Evolutionary conservation across 202 grass and related monocot genomes (phyloP), one percentile per base, ranked within the genome.

Genomic region (Zizania palustris): DNA sequence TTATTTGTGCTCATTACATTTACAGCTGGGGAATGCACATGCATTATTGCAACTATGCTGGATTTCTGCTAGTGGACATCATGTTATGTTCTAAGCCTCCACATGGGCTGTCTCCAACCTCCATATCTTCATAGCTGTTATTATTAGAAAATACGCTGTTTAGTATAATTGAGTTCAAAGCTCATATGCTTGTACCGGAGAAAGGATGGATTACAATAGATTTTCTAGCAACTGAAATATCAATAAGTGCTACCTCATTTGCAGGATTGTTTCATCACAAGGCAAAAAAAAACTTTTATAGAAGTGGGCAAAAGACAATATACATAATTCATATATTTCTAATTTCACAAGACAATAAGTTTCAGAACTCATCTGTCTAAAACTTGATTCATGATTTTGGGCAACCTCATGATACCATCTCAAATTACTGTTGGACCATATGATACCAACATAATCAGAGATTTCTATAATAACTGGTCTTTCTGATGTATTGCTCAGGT

Each of bases 401-500:
- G 58, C 43, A 45, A 45, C 78, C 46, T 13, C 16, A 9, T 22
- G 11, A 67, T 72, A 18, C 38, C 3, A 1, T 74, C 37, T 36
- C 35, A 6, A 61, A 36, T 5, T 70, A 69, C 68, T 33, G 6
- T 67, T 46, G 3, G 9, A 55, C 41, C 39, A 62, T 43, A 61
- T 69, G 28, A 81, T 78, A 69, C 65, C 7, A 1, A 9, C 28
- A 0, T 34, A 60, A 56, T 9, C n/a, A 55, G 51, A 20, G 19
- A 40, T 40, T 53, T 14, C 13, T 35, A 84, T 54, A 76, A 65
- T 69, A 63, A 73, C 46, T 82, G 11, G 34, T 42, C 2, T 67
- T 69, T 60, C n/a, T 10, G 67, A 74, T 60, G 55, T 54, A 80
- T 69, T 71, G 46, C 71, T 71, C 82, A 98, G 95, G 91, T 94